Conservation (phyloP, 2,329 filamentous ascomycete species). For the Aspergillus fijiensis region DNA sequence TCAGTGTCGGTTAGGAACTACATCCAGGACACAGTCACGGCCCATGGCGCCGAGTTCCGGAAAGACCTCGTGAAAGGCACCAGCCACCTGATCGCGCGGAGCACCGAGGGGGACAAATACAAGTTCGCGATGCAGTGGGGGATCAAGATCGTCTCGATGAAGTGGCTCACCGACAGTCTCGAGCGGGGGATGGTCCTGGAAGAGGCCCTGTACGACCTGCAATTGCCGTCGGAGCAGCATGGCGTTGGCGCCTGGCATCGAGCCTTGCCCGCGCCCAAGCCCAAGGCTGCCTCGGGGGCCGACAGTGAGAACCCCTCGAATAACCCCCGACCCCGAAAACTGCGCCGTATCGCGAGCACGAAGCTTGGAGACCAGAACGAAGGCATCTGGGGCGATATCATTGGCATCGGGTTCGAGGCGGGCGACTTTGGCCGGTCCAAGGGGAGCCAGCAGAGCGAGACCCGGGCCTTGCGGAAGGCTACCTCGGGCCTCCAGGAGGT, state of each 20-base stretch:
- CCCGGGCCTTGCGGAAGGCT: conserved; percentile 13
- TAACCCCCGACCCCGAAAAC: conserved; percentile 69
- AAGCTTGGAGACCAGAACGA: conserved; percentile 78
- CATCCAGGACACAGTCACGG: conserved; percentile 66
- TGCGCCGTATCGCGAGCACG: conserved; percentile 82
- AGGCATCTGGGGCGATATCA: conserved; percentile 87
- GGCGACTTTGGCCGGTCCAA: conserved; percentile 25
- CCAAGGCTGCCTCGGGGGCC: conserved; percentile 31
- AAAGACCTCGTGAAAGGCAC: conserved; percentile 83
- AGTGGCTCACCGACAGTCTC: conserved; percentile 83
- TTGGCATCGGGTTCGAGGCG: conserved; percentile 50
- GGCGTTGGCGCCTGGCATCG: conserved; percentile 75
- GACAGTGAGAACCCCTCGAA: conserved; percentile 49
- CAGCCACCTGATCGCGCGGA: conserved; percentile 81
- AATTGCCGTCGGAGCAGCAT: conserved; percentile 66
- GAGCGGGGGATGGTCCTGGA: conserved; percentile 87
- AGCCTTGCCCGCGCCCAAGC: conserved; percentile 33
- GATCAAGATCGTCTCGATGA: conserved; percentile 72
- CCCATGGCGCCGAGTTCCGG: conserved; percentile 78
- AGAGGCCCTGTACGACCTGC: conserved; percentile 78
- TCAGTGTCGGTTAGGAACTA: conserved; percentile 64
- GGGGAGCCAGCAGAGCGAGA: conserved; percentile 29
- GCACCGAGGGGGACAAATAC: conserved; percentile 85
- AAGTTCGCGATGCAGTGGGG: conserved; percentile 80
- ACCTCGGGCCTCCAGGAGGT: conserved; percentile 32